Conservation (phyloP, 1,284 basidiomycete species). For the Ceratobasidium papillatum region DNA sequence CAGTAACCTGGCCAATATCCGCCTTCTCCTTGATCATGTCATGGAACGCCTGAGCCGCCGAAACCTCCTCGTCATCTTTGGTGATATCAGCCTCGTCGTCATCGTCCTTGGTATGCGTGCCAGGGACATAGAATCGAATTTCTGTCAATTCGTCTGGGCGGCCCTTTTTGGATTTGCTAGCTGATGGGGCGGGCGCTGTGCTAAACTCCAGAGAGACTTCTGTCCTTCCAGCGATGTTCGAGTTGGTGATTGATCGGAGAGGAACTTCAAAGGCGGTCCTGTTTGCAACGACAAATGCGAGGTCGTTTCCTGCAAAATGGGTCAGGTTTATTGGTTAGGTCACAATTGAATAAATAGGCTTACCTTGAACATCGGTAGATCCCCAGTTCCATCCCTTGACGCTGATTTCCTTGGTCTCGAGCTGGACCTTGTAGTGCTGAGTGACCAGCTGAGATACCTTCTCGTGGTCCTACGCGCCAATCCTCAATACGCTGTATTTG, state of each 20-base stretch:
- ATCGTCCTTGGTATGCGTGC: conserved; percentile 72
- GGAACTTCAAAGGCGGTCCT: conserved; percentile 94
- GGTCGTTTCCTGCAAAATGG: conserved; percentile 73
- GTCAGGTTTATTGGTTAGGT: conserved; percentile 6
- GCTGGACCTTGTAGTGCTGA: conserved; percentile 82
- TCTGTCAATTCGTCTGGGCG: conserved; percentile 89
- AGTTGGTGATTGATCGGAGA: conserved; percentile 88
- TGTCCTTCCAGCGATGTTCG: conserved; percentile 96
- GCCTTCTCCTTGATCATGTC: conserved; percentile 97
- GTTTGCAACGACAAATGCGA: conserved; percentile 90
- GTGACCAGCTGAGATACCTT: conserved; percentile 78
- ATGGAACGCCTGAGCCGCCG: conserved; percentile 96
- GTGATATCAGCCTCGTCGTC: conserved; percentile 68
- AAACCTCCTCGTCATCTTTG: conserved; percentile 70
- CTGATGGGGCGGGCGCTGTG: conserved; percentile 57
- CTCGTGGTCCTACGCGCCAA: conserved; percentile 74
- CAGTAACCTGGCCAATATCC: conserved; percentile 91
- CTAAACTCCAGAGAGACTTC: conserved; percentile 97
- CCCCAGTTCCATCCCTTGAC: conserved; percentile 99
- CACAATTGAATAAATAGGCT: conserved; percentile 47
- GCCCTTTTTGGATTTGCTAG: conserved; percentile 55
- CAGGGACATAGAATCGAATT: conserved; percentile 96
- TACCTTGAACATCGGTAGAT: conserved; percentile 91
- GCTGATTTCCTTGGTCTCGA: conserved; percentile 88
- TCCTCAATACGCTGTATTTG: conserved; percentile 1